These are phyloP conservation scores for Glycine latifolia DNA, from an alignment of 306 rosid genomes.

Conservation along the genomic window DNA sequence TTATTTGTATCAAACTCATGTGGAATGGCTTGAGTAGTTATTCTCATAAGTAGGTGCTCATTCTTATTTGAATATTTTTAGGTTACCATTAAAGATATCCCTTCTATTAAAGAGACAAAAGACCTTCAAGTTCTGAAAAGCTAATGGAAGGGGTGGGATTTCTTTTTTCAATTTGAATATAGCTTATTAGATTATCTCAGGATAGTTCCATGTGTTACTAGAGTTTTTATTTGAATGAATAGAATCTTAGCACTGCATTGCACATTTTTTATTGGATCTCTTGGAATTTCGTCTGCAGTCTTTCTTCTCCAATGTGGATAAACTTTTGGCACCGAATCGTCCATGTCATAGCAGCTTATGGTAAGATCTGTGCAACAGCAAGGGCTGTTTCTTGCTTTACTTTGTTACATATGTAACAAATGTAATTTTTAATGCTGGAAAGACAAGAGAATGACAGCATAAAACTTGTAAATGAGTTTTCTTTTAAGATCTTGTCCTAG, in stretches of 20 bases:
- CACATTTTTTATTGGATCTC: slow-evolving; percentile 41
- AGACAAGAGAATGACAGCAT: neutral
- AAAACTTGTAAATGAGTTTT: neutral
- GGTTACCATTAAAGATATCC: neutral
- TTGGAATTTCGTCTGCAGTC: slow-evolving; percentile 72
- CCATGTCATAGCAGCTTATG: slow-evolving; percentile 95
- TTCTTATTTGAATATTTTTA: slow-evolving; percentile 1
- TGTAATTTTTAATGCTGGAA: neutral
- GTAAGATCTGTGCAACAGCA: slow-evolving; percentile 58
- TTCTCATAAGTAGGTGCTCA: neutral
- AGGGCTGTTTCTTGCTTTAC: slow-evolving; percentile 34
- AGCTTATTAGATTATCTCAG: slow-evolving; percentile 38
- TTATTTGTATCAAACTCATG: slow-evolving; percentile 5
- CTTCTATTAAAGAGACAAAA: slow-evolving; percentile 2
- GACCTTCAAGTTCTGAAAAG: slow-evolving; percentile 31
- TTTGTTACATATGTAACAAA: slow-evolving; percentile 9
- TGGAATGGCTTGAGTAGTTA: slow-evolving; percentile 14
- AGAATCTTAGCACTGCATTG: slow-evolving; percentile 13
- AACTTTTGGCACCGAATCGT: slow-evolving; percentile 79
- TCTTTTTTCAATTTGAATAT: slow-evolving; percentile 13
- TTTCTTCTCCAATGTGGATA: slow-evolving; percentile 82
- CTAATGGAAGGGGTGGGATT: slow-evolving; percentile 12
- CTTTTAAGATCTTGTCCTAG: slow-evolving; percentile 4
- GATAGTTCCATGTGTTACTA: slow-evolving; percentile 15
- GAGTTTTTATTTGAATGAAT: slow-evolving; percentile 23